phyloP scores from a whole-genome alignment of 2,329 filamentous ascomycete species.

The Xylariaceae sp. region DNA sequence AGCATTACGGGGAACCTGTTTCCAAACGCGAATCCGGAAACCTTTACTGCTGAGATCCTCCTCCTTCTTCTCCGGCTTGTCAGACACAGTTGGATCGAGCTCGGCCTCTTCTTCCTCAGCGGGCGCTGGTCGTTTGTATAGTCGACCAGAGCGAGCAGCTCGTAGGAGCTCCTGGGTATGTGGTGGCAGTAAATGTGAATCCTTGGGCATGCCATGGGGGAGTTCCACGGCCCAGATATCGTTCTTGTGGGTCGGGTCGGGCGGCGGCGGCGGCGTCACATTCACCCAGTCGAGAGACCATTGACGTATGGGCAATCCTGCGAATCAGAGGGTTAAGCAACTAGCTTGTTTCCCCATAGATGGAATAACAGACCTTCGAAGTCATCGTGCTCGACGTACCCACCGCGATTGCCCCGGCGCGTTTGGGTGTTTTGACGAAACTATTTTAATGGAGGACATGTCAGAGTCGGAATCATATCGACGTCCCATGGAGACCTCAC shows the following conservation, averaged over 20 bases:
- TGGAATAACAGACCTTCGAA: conserved; percentile 46
- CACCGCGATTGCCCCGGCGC: conserved; percentile 51
- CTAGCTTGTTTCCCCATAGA: neutral
- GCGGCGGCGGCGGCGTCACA: conserved; percentile 59
- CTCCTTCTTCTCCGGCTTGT: conserved; percentile 58
- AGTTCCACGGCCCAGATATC: conserved; percentile 71
- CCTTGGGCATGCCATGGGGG: conserved; percentile 76
- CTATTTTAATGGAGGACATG: conserved; percentile 10
- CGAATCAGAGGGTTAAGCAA: neutral
- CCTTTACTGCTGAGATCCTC: conserved; percentile 52
- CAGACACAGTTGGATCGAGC: conserved; percentile 39
- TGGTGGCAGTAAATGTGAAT: conserved; percentile 68
- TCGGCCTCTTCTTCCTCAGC: conserved; percentile 56
- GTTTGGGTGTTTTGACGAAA: conserved; percentile 40
- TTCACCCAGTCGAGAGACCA: conserved; percentile 71
- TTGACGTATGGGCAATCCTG: conserved; percentile 82
- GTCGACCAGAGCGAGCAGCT: conserved; percentile 68
- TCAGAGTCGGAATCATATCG: conserved; percentile 2
- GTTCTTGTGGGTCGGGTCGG: conserved; percentile 58
- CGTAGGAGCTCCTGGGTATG: conserved; percentile 79
- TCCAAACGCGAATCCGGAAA: conserved; percentile 56
- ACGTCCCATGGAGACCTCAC: conserved; percentile 10
- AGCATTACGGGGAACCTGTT: conserved; percentile 54
- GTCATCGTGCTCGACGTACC: conserved; percentile 56
- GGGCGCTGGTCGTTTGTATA: conserved; percentile 67